phyloP scores from a whole-genome alignment of 2,329 filamentous ascomycete genomes.

The Fusarium torreyae region DNA sequence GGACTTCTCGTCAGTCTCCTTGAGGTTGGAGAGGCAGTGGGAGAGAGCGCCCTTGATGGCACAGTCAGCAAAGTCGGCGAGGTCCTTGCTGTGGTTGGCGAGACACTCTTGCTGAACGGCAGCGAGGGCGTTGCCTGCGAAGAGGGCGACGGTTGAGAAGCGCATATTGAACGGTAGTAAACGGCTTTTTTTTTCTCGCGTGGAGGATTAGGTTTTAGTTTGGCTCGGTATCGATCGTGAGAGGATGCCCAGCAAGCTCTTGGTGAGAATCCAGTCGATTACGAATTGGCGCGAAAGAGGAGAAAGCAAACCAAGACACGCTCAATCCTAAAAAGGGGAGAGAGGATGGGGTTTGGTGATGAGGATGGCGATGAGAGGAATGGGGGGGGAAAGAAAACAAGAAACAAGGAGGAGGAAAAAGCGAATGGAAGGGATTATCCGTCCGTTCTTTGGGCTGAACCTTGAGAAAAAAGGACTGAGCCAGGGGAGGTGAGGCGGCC shows the following conservation, averaged over 20 bases:
- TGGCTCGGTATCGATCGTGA: conserved; percentile 14
- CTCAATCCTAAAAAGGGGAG: conserved; percentile 38
- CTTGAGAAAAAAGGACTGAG: conserved; percentile 25
- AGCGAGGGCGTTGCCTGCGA: conserved; percentile 55
- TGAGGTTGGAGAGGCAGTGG: conserved; percentile 59
- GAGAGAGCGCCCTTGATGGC: conserved; percentile 60
- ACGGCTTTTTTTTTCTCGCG: conserved; percentile 6
- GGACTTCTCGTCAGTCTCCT: conserved; percentile 51
- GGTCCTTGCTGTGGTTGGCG: conserved; percentile 54
- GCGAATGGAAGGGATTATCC: conserved; percentile 45
- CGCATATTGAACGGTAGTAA: conserved; percentile 46
- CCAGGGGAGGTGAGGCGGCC: conserved; percentile 42
- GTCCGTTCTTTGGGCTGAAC: conserved; percentile 37
- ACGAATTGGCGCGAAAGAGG: conserved; percentile 9
- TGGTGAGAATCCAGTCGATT: conserved; percentile 29
- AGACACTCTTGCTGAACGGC: conserved; percentile 59
- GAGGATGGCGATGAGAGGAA: conserved; percentile 10
- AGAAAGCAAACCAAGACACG: conserved; percentile 32
- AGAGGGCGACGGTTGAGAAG: conserved; percentile 54
- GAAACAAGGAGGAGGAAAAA: conserved; percentile 39
- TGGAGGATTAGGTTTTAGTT: conserved; percentile 16
- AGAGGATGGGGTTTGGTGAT: conserved; percentile 24
- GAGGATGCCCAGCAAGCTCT: conserved; percentile 46
- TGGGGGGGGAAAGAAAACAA: conserved; percentile 19
- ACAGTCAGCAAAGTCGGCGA: conserved; percentile 61